Evolutionary conservation across 179 eudicot genomes (phyloP).

Genomic region (Silene noctiflora): DNA sequence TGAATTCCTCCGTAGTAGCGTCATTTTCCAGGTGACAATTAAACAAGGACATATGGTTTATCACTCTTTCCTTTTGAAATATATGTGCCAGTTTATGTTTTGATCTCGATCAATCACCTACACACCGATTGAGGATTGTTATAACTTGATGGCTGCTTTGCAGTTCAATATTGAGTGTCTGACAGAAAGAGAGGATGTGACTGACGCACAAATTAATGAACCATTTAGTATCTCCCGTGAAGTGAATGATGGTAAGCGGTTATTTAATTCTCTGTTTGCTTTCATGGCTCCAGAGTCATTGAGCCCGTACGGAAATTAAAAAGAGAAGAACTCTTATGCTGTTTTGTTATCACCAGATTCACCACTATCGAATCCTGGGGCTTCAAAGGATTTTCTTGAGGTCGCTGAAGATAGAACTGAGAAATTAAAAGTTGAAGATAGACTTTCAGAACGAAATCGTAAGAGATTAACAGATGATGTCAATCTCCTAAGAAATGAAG

Average conservation of each 20-base stretch:
- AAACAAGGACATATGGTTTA: too few species aligned
- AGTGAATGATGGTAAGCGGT: slow-evolving; percentile 35
- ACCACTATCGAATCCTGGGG: slow-evolving; percentile 36
- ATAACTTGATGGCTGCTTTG: slow-evolving; percentile 19
- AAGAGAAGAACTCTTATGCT: slow-evolving; percentile 31
- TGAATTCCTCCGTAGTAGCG: background rate
- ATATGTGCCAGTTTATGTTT: background rate
- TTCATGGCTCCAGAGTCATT: slow-evolving; percentile 33
- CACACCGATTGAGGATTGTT: slow-evolving; percentile 2
- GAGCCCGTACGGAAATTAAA: slow-evolving; percentile 27
- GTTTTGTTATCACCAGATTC: slow-evolving; percentile 25
- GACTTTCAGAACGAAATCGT: slow-evolving; percentile 84
- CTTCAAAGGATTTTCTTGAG: slow-evolving; percentile 64
- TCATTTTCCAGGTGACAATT: background rate
- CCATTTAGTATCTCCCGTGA: slow-evolving; percentile 27
- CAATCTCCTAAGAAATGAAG: slow-evolving; percentile 53
- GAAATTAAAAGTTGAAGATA: slow-evolving; percentile 68
- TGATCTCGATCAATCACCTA: background rate
- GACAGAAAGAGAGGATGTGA: slow-evolving; percentile 43
- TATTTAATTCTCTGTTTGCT: slow-evolving; percentile 38
- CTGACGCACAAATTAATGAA: slow-evolving; percentile 37
- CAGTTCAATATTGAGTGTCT: slow-evolving; percentile 83
- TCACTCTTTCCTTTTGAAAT: too few species aligned
- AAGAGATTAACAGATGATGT: slow-evolving; percentile 56
- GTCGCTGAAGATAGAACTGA: slow-evolving; percentile 69